Conservation (phyloP, 1,139 yeast genomes). For the Pichia sp. region DNA sequence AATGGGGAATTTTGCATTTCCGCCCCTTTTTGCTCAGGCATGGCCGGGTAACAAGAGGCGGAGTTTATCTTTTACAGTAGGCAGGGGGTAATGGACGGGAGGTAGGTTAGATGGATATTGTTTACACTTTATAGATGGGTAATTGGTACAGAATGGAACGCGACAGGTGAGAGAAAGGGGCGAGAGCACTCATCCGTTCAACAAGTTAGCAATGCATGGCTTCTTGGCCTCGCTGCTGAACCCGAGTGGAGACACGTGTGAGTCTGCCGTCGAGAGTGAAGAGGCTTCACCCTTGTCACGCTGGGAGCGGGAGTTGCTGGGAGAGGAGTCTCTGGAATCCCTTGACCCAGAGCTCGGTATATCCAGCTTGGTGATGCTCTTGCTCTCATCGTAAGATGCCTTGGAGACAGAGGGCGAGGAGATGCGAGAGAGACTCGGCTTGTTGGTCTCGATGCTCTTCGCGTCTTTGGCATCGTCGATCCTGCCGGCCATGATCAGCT, state of each 20-base stretch:
- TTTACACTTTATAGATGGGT: background rate
- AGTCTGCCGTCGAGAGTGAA: background rate
- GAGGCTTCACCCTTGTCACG: background rate
- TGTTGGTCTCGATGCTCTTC: background rate
- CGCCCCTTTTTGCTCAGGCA: background rate
- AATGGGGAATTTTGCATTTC: background rate
- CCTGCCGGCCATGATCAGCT: background rate
- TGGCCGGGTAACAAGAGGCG: background rate
- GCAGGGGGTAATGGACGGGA: too few species aligned
- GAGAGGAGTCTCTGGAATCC: background rate
- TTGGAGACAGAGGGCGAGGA: background rate
- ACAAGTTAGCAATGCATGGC: conserved; percentile 5
- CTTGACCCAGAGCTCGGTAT: background rate
- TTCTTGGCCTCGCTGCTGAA: background rate
- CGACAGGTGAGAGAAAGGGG: background rate
- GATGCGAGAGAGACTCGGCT: background rate
- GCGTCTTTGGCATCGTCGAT: background rate
- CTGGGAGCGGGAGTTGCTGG: background rate
- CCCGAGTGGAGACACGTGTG: background rate
- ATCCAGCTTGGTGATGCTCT: background rate
- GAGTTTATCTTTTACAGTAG: too few species aligned
- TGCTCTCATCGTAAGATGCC: background rate
- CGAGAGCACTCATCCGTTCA: background rate
- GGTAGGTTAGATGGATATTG: too few species aligned
- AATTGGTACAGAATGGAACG: background rate